These are phyloP conservation scores for Phaffia tasmanica DNA, from an alignment of 768 basidiomycete genomes.

Conservation along the genomic window DNA sequence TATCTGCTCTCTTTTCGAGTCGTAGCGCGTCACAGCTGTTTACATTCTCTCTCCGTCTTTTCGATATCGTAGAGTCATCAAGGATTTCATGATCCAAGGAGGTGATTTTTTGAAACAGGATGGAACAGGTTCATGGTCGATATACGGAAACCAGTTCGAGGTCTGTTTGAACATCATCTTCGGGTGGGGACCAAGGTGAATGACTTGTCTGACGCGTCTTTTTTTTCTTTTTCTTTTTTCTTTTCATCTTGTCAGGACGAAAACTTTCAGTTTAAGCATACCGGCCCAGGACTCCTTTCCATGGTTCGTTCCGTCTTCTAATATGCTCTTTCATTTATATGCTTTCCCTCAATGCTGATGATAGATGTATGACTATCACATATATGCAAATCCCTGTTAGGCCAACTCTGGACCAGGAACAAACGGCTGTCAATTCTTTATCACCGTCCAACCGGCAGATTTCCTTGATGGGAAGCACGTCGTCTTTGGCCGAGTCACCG, in stretches of 20 bases:
- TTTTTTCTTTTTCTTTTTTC: background rate
- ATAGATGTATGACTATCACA: background rate
- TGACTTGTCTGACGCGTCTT: constrained; percentile 1
- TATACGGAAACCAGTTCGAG: constrained; percentile 88
- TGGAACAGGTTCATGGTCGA: constrained; percentile 91
- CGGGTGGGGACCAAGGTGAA: background rate
- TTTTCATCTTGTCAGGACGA: constrained; percentile 55
- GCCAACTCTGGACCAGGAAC: constrained; percentile 91
- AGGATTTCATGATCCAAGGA: constrained; percentile 89
- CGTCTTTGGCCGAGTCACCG: constrained; percentile 73
- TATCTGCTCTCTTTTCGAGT: background rate
- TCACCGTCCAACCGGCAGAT: constrained; percentile 87
- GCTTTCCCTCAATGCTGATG: background rate
- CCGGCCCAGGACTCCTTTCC: constrained; percentile 70
- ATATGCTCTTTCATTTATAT: too few species aligned
- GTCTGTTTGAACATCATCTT: constrained; percentile 42
- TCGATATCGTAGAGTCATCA: constrained; percentile 20
- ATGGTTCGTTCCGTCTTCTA: constrained; percentile 51
- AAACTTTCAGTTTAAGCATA: constrained; percentile 85
- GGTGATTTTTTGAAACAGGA: constrained; percentile 93
- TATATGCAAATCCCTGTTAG: constrained; percentile 40
- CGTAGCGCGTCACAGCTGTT: background rate
- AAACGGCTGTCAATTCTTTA: constrained; percentile 86
- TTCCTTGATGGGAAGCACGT: constrained; percentile 93
- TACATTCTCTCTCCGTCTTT: background rate